Base-by-base conservation (phyloP, 768 basidiomycete species). In the Omphalotus guepiniiformis region DNA sequence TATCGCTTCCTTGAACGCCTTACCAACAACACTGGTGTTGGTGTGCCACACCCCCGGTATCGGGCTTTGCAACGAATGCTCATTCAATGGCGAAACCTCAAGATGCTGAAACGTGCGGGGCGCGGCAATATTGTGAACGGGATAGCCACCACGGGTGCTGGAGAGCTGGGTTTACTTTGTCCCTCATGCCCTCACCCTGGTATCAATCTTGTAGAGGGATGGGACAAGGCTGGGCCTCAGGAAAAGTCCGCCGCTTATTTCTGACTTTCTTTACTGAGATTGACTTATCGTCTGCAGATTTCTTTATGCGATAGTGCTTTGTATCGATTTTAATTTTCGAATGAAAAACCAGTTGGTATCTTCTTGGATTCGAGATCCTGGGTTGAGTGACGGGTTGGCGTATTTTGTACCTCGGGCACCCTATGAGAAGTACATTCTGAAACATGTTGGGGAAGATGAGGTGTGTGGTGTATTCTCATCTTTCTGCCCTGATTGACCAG, bases 121-220 rank as follows among this genome's bases (percentile, higher is more conserved):
- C 40, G 51, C 13, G 60, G 53, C 16, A 52, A 61, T 29, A 50
- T 56, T 29, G 34, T 37, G 3, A n/a, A 23, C 4, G 53, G 60
- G 11, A 32, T 58, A 16, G n/a, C 8, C 4, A 36, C 29, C n/a
- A 55, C 50, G 1, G 11, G 27, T 11, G 30, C 28, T 11, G 58
- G 59, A 3, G 28, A 55, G 22, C 53, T 39, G 13, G 60, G 60
- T 1, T 34, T 56, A 2, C 35, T 55, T n/a, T 55, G 59, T 42
- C 59, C 59, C 4, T 51, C 59, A 6, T 61, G 59, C 27, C 59
- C 59, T 2, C 54, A 60, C 29, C 59, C 59, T 7, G 50, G 48
- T 1, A 51, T 35, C 15, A 58, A 60, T 44, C 39, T 53, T 27
- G 51, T 48, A 16, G 30, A 18, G 32, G 47, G n/a, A 9, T n/a